Base-by-base conservation (phyloP, 192 early-diverging fungal genomes). In the Coemansia sp. region DNA sequence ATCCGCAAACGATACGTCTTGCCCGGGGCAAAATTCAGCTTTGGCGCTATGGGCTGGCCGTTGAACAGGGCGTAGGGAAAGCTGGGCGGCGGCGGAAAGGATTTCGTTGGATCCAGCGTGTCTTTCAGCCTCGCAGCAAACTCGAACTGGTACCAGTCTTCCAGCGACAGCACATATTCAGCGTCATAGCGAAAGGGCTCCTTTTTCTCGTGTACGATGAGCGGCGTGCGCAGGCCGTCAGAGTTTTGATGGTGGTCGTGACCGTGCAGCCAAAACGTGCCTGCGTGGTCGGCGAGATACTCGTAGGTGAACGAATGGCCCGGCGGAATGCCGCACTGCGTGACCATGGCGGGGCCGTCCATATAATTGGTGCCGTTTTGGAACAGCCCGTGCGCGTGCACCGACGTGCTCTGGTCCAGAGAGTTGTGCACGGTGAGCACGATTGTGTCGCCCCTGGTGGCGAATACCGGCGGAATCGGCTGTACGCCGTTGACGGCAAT, bases 211-310 rank as follows among this genome's bases (percentile, higher is more conserved):
- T 89, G 71, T 37, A 95, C 75, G 45, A 93, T 77, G 12, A 95
- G 49, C 15, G 92, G 82, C 1, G 83, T 75, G 59, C 89, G 87
- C 57, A 93, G 75, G 36, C 93, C 93, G 62, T 95, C 93, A 17
- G 90, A 87, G 62, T 92, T 93, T 66, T 94, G 91, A 31, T 77
- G 84, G 37, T 66, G 64, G 58, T 67, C 77, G 70, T 94, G 93
- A n/a, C 84, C 82, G 62, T 94, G 93, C 32, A 90, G 77, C 94
- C 94, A 96, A 76, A 86, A 94, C 12, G 91, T 93, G 32, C 94
- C 94, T 24, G 84, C 66, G 64, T 94, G 90, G 38, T 81, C 66
- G 15, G 88, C 64, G 10, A 76, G 58, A 62, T 88, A 87, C 10
- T 75, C 76, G 64, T 95, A 95, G 1, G 90, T 90, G 62, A 88